These are phyloP conservation scores for Symbiodinium pilosum DNA, from an alignment of 73 alveolate species.

Conservation along the genomic window DNA sequence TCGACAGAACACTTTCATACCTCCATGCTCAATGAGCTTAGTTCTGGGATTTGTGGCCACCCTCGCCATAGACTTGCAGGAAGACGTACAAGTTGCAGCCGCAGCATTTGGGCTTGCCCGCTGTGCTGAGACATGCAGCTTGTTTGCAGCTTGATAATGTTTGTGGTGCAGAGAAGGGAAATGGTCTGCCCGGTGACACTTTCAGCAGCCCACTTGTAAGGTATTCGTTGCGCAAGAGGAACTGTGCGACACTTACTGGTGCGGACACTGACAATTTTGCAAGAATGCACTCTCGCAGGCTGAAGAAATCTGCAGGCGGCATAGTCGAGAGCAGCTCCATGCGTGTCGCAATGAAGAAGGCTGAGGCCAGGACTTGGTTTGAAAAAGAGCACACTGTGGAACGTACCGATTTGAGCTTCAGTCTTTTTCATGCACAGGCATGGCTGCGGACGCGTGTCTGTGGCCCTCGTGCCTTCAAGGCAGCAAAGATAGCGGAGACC, in stretches of 20 bases:
- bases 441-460: constrained; percentile 76
- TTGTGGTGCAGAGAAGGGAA: background rate
- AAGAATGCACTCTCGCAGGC: background rate
- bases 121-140: constrained; percentile 76
- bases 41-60: background rate
- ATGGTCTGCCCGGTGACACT: background rate
- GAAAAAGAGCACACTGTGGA: no score
- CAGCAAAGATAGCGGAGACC: background rate
- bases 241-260: background rate
- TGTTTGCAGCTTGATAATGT: background rate
- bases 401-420: no score
- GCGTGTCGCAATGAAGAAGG: constrained; percentile 81
- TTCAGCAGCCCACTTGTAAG: background rate
- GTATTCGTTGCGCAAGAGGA: constrained; percentile 74
- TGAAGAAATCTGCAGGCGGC: constrained; percentile 41
- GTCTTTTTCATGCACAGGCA: background rate
- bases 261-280: no score
- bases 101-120: constrained; percentile 82
- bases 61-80: background rate
- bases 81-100: constrained; percentile 70
- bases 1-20: background rate
- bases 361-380: background rate
- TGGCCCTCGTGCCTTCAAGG: constrained; percentile 91
- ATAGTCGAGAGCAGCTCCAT: constrained; percentile 69
- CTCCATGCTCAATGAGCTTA: background rate